Evolutionary conservation across 768 basidiomycete genomes (phyloP).

Genomic region (Lactifluus rugatus): DNA sequence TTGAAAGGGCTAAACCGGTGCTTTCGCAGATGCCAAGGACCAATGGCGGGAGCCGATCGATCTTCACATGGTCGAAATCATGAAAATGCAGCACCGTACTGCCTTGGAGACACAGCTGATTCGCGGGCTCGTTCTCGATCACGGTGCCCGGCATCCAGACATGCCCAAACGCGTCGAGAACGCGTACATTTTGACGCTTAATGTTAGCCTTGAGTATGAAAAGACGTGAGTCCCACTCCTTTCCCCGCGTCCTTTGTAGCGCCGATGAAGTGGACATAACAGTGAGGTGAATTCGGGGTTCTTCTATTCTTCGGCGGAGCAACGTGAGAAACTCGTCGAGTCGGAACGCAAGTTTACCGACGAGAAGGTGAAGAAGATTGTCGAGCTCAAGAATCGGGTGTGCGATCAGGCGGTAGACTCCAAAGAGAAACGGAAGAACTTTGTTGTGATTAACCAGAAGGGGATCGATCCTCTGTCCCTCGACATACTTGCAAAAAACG

Average conservation of each 20-base stretch:
- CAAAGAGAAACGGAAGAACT: slow-evolving; percentile 73
- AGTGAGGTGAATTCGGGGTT: slow-evolving; percentile 99
- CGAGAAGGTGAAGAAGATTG: slow-evolving; percentile 88
- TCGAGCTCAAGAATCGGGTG: slow-evolving; percentile 91
- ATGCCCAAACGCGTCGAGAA: slow-evolving; percentile 99
- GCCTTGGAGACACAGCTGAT: slow-evolving; percentile 95
- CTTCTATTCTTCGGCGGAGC: slow-evolving; percentile 98
- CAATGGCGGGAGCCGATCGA: slow-evolving; percentile 87
- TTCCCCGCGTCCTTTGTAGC: not conserved
- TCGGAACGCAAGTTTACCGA: slow-evolving; percentile 93
- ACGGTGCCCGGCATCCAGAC: slow-evolving; percentile 95
- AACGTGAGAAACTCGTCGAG: slow-evolving; percentile 97
- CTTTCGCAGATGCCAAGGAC: slow-evolving; percentile 43
- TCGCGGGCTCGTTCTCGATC: slow-evolving; percentile 92
- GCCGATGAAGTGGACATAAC: slow-evolving; percentile 19
- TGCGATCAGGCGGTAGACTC: slow-evolving; percentile 88
- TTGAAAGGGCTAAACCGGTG: slow-evolving; percentile 21
- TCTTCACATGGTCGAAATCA: slow-evolving; percentile 98
- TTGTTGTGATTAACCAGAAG: slow-evolving; percentile 97
- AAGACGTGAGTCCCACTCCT: slow-evolving; percentile 72
- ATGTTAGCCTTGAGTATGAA: slow-evolving; percentile 97
- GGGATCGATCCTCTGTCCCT: slow-evolving; percentile 96
- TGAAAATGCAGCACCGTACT: slow-evolving; percentile 99
- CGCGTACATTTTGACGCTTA: slow-evolving; percentile 88
- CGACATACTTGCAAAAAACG: slow-evolving; percentile 93